Evolutionary conservation across 768 basidiomycete genomes (phyloP), one percentile per base, ranked within the genome.

Genomic region (Russula lepida): DNA sequence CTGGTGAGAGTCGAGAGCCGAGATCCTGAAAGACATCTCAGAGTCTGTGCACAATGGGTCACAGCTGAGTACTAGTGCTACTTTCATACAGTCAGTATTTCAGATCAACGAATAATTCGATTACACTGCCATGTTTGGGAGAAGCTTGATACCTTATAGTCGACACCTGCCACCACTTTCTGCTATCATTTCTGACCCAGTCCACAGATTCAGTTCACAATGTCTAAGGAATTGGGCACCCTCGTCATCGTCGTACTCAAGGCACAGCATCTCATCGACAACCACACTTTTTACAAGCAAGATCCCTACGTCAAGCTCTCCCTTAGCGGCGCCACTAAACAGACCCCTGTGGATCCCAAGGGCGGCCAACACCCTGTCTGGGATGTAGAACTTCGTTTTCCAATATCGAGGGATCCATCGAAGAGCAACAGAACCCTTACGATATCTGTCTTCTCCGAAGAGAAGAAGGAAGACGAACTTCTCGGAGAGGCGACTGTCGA

Each of bases 291-390:
- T 69, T 87, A 89, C 72, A 98, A 97, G 72, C 93, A 95, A 70
- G 89, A 95, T 72, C 92, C 89, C 1, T 95, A 85, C 70, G 86
- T 85, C 3, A 80, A 87, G 64, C 77, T 84, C 6, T 74, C 77
- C 2, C 73, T 94, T 60, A 73, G 76, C 71, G 83, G 84, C 41
- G 75, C 75, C 19, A 84, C 80, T 54, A 83, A 89, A 69, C 81
- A 81, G 59, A 93, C 92, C 0, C 77, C 81, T 56, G 79, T 85
- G 61, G 88, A 92, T 68, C 77, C 84, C 66, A 92, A 86, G 69
- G 94, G 94, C 2, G 95, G 95, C 0, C 95, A 98, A 69, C 88
- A 91, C 72, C 95, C 95, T 2, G 82, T 86, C 61, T 98, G 94
- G 92, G 94, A 97, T 69, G 84, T 84, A 35, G 93, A 97, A 72